Base-by-base conservation (phyloP, 225 moss, liverwort and hornwort species). In the Lunularia cruciata region DNA sequence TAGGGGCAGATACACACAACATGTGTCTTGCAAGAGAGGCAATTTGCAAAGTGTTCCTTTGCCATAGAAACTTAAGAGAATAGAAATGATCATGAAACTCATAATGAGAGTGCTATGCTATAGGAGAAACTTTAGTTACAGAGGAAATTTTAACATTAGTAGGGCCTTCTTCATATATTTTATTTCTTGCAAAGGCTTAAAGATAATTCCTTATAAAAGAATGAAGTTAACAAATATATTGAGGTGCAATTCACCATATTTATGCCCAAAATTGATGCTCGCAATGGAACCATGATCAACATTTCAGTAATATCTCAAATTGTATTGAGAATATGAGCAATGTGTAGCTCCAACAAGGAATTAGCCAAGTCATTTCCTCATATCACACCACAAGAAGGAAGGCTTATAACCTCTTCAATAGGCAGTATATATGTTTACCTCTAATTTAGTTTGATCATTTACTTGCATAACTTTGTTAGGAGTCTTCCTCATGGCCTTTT, bases 231-330 rank as follows among this genome's bases (percentile, higher is more conserved):
- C 13, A 16, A 27, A 39, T 12, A 49, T n/a, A n/a, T n/a, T n/a
- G n/a, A 38, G 48, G 12, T 64, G 18, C n/a, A 37, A 1, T 47
- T 66, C 23, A 80, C 80, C 82, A 83, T 78, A 68, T 83, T 78
- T 37, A 77, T 23, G 28, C n/a, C 43, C 18, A 26, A 31, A 13
- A 36, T 49, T 51, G 57, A 48, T 57, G 68, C 26, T 53, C 59
- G 57, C 38, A 47, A 56, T 52, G 47, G 35, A 54, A 53, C 58
- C 1, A 47, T 63, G 12, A 63, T 75, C 10, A 78, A 63, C 31
- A 83, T 66, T 45, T 83, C 67, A 28, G 72, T 83, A 46, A 83
- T 72, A 38, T 75, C 65, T 38, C 78, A 75, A 58, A 83, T 78
- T 40, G 45, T 77, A 20, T 66, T 64, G 0, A 33, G 32, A 35